phyloP scores from a whole-genome alignment of 306 rosid species.

The Inga leiocalycina region DNA sequence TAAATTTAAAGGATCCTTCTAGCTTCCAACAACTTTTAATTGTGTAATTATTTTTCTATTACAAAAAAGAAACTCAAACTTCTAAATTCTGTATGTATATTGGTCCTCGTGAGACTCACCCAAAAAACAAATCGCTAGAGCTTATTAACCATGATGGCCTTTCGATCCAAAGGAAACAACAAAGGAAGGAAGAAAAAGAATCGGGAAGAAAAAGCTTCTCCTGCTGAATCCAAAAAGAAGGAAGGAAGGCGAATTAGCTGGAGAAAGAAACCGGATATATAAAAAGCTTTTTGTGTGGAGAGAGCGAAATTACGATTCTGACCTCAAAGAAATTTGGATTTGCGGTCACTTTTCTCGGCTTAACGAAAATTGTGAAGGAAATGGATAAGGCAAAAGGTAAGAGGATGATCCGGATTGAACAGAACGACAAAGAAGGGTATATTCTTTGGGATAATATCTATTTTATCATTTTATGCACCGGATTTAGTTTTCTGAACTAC shows the following conservation, averaged over 20 bases:
- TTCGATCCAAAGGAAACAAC: conserved; percentile 27
- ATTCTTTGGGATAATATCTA: neutral
- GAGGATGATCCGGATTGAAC: neutral
- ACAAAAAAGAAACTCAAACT: neutral
- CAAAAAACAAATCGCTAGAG: neutral
- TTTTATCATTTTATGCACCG: neutral
- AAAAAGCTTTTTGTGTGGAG: neutral
- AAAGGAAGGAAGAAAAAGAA: neutral
- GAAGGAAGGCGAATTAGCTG: conserved; percentile 22
- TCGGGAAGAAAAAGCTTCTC: neutral
- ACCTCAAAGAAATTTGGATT: conserved; percentile 1
- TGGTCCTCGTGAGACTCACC: neutral
- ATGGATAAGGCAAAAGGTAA: neutral
- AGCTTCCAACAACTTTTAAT: neutral
- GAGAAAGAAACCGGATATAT: conserved; percentile 12
- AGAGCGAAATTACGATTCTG: neutral
- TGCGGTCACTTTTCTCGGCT: neutral
- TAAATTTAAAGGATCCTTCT: neutral
- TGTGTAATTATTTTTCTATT: neutral
- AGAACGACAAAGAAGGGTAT: neutral
- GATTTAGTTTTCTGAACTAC: neutral
- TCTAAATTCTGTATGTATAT: neutral
- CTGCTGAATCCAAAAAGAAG: conserved; percentile 31
- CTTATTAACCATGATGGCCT: neutral
- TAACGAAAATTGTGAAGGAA: neutral